Conservation (phyloP, 176 grass and related monocot genomes). For the Phragmites australis region DNA sequence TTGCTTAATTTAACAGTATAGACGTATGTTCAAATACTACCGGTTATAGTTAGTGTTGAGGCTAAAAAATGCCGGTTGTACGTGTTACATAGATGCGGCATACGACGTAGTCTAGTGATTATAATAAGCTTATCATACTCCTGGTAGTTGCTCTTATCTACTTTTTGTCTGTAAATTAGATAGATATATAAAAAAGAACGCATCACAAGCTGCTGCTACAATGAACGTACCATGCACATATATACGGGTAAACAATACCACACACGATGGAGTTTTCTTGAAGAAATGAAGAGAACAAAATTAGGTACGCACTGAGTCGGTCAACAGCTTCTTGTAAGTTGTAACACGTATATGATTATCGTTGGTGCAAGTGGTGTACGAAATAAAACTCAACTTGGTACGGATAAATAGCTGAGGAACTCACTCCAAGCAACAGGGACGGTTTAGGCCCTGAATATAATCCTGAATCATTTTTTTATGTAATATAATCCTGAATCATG, state of each 20-base stretch:
- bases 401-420: not conserved
- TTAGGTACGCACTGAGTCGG: not conserved
- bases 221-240: not conserved
- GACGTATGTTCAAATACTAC: no score
- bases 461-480: no score
- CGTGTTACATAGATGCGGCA: slow-evolving; percentile 15
- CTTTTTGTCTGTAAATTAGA: not conserved
- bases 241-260: not conserved
- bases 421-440: not conserved
- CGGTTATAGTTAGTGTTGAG: no score
- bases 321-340: slow-evolving; percentile 15
- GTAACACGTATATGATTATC: no score
- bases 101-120: not conserved
- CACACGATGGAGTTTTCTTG: slow-evolving; percentile 40
- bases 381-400: not conserved
- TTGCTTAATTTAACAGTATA: no score
- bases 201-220: not conserved
- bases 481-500: slow-evolving; percentile 19
- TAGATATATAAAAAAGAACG: not conserved
- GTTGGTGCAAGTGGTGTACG: no score
- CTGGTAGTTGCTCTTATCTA: not conserved
- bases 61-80: no score
- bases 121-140: slow-evolving; percentile 1
- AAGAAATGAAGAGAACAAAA: slow-evolving; percentile 37
- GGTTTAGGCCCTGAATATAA: not conserved